Percentiles rank a stretch among this genome's conserved stretches.
Evolutionary conservation across 352 stramenopile species (phyloP).

Genomic region (Phytopythium mirpurense): DNA sequence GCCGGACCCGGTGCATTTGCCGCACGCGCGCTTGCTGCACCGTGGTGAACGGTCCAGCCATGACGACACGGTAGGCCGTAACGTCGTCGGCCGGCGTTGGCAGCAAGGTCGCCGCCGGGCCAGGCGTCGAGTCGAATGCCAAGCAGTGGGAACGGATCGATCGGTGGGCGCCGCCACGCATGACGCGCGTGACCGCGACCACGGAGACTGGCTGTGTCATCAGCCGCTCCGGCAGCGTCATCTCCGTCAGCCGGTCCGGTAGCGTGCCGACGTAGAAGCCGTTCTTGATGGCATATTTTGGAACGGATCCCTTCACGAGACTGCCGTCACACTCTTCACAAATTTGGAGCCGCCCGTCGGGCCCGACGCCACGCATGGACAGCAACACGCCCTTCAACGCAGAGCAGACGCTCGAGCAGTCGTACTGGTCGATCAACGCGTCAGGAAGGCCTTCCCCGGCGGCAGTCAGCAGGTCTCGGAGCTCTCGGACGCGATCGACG

Average conservation of each 20-base stretch:
- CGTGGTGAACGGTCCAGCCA: slow-evolving; percentile 14
- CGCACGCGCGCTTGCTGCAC: slow-evolving; percentile 9
- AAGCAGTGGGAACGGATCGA: slow-evolving; percentile 19
- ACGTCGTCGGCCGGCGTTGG: slow-evolving; percentile 9
- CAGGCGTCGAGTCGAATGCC: slow-evolving; percentile 13
- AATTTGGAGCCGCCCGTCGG: neutral
- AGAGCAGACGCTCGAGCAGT: neutral
- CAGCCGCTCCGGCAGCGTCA: slow-evolving; percentile 1
- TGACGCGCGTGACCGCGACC: slow-evolving; percentile 13
- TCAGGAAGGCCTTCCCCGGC: neutral
- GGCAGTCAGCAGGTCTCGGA: neutral
- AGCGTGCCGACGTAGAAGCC: neutral
- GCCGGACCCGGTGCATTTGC: slow-evolving; percentile 6
- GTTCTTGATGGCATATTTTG: neutral
- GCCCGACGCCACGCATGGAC: neutral
- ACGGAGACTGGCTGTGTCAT: slow-evolving; percentile 17
- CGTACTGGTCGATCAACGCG: neutral
- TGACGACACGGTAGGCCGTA: slow-evolving; percentile 13
- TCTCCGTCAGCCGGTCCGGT: neutral
- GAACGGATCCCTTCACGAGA: neutral
- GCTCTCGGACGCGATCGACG: neutral
- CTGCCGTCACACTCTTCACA: neutral
- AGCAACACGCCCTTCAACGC: neutral
- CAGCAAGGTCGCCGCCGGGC: slow-evolving; percentile 12
- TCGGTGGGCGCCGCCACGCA: slow-evolving; percentile 13